These are phyloP conservation scores for Boletus fagicola DNA, from an alignment of 768 basidiomycete genomes.

Conservation along the genomic window DNA sequence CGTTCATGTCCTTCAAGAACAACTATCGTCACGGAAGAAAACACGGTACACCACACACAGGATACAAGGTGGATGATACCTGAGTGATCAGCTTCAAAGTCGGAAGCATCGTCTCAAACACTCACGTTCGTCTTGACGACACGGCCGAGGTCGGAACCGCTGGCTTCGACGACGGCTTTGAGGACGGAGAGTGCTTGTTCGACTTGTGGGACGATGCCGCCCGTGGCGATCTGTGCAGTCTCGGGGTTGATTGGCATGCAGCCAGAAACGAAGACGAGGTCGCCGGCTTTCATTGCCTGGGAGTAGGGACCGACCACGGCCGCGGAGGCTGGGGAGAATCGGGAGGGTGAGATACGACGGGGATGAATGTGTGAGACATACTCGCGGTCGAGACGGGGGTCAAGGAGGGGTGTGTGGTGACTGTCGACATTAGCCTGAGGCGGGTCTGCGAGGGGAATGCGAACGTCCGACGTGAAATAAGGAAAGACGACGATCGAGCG, in stretches of 20 bases:
- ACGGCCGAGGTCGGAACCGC: conserved; percentile 72
- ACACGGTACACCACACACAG: not conserved
- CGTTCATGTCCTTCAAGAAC: conserved; percentile 90
- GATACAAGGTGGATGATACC: not conserved
- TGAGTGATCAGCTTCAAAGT: not conserved
- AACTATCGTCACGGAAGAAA: conserved; percentile 46
- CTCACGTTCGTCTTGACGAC: conserved; percentile 91
- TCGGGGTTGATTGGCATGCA: conserved; percentile 80
- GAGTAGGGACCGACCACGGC: conserved; percentile 85
- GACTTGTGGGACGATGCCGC: conserved; percentile 45
- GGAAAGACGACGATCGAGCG: not conserved
- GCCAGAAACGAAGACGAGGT: conserved; percentile 87
- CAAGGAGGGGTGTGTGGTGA: conserved; percentile 40
- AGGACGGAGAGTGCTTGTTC: conserved; percentile 85
- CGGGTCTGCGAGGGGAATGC: not conserved
- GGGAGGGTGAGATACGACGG: not conserved
- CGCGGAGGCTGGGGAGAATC: conserved; percentile 56
- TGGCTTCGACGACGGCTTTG: conserved; percentile 76
- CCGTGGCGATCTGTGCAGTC: conserved; percentile 46
- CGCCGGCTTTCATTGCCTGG: conserved; percentile 80
- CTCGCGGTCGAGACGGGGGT: conserved; percentile 35
- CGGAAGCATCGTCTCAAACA: conserved; percentile 1
- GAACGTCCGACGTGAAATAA: not conserved
- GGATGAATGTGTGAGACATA: not conserved
- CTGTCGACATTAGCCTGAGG: conserved; percentile 26